A percentile compares a stretch with the other conserved stretches of the same genome.
Evolutionary conservation across 2,329 filamentous ascomycete species (phyloP).

Genomic region (Periglandula ipomoeae): DNA sequence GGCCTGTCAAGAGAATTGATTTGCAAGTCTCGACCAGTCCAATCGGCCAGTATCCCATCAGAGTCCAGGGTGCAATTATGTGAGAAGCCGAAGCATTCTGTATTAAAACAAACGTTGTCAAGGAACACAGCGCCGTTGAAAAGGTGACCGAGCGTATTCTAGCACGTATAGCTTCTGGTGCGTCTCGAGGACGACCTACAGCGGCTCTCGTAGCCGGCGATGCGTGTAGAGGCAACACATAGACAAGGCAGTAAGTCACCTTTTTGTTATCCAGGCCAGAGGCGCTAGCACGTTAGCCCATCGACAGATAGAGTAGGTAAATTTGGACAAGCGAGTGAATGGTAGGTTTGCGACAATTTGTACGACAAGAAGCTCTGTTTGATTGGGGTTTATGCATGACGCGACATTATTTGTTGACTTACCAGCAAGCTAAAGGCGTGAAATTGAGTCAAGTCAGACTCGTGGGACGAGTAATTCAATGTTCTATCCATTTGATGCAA

Average conservation of each 20-base stretch:
- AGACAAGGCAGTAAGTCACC: conserved; percentile 77
- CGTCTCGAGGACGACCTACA: conserved; percentile 70
- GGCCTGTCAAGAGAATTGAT: conserved; percentile 59
- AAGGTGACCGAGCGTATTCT: conserved; percentile 72
- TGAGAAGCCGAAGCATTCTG: not conserved
- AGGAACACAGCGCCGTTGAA: conserved; percentile 61
- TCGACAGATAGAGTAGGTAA: too few relatives aligned
- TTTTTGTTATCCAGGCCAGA: conserved; percentile 2
- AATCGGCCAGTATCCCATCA: conserved; percentile 75
- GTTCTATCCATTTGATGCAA: not conserved
- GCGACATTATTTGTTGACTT: conserved; percentile 8
- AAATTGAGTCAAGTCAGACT: conserved; percentile 10
- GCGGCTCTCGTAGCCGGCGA: conserved; percentile 73
- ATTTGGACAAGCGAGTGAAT: too few relatives aligned
- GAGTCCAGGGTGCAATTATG: conserved; percentile 36
- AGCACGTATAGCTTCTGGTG: conserved; percentile 79
- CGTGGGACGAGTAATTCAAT: not conserved
- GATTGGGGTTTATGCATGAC: not conserved
- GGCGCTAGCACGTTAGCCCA: too few relatives aligned
- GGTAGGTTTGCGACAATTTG: too few relatives aligned
- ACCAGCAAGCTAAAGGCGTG: conserved; percentile 22
- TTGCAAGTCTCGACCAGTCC: conserved; percentile 54
- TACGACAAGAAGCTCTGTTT: too few relatives aligned
- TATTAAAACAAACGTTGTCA: conserved; percentile 59
- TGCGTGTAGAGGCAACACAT: conserved; percentile 86